Base-by-base conservation (phyloP, 192 early-diverging fungal species). In the Neocallimastix lanati region DNA sequence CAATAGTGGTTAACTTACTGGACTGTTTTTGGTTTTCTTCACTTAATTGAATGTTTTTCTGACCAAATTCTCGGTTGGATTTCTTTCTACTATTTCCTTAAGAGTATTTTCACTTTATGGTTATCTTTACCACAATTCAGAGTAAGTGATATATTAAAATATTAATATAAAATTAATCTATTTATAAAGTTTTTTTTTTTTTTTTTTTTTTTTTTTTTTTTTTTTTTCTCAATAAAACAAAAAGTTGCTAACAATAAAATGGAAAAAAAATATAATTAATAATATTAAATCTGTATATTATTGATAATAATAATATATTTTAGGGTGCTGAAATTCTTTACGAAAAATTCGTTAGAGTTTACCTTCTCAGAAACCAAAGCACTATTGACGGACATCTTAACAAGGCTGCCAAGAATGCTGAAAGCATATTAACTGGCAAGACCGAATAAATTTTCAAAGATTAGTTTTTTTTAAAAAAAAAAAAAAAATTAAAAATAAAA, bases 51-150 rank as follows among this genome's bases (percentile, higher is more conserved):
- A 90, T 96, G 93, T 87, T 97, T 98, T 81, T 88, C 91, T n/a
- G 94, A 96, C 77, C 67, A 92, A 77, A 77, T 99, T 15, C 85
- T 96, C 33, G 94, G 95, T 90, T 99, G 96, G 95, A 83, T 96
- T 80, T 95, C 95, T 76, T 95, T 99, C 86, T 99, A 96, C 88
- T 96, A 94, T 84, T 84, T 92, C 67, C 88, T 97, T 87, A 99
- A 99, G 88, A 91, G 94, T n/a, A 82, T 90, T 15, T 88, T 98
- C 80, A 86, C 97, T 81, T 83, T 96, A 78, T 99, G 93, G 92
- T 88, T 97, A 50, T 86, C 92, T 84, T 80, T 93, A 77, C 94
- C 93, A 79, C 85, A 87, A 79, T 91, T 91, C 83, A 83, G 85
- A 77, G 87, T 90, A 85, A 80, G 84, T n/a, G n/a, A n/a, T n/a